Base-by-base conservation (phyloP, 1,139 yeast species). In the Suhomyces bribrorum region DNA sequence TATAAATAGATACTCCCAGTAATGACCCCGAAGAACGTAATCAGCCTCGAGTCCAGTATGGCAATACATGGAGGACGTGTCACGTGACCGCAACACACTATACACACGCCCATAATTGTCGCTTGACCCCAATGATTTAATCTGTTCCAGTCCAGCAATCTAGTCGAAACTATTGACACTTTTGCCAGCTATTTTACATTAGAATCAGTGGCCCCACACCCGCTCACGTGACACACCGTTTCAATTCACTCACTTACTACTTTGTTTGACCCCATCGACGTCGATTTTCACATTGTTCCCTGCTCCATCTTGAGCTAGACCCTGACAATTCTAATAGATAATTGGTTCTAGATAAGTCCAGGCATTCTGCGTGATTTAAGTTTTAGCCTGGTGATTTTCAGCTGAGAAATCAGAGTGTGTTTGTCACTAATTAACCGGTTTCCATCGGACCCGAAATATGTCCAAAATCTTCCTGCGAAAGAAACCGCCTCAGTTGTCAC, bases 401-500 rank as follows among this genome's bases (percentile, higher is more conserved):
- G n/a, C n/a, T n/a, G n/a, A n/a, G n/a, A n/a, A n/a, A n/a, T n/a
- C n/a, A n/a, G n/a, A n/a, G n/a, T n/a, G n/a, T n/a, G n/a, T n/a
- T n/a, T 20, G 11, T 20, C 23, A 20, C 11, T 18, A 20, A 20
- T 8, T 8, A 8, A 8, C 23, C 23, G 3, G 8, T 20, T 3
- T n/a, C 23, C 23, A 20, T 20, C 8, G 23, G 23, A 20, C 23
- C 23, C 23, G 23, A 20, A 20, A 5, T 20, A 72, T 64, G 64
- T 68, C 43, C 75, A 76, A 76, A 62, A 44, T 43, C 24, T 57
- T 64, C 66, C 75, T 77, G 51, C 69, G 83, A 56, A 80, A 73
- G 58, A 78, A 69, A 51, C 83, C 83, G 16, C 77, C 79, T 24
- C 77, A 76, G 45, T 59, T 66, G 34, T 57, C 73, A 31, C 71